These are phyloP conservation scores for Penicillium tannophilum DNA, from an alignment of 495 filamentous ascomycete genomes.

Conservation along the genomic window DNA sequence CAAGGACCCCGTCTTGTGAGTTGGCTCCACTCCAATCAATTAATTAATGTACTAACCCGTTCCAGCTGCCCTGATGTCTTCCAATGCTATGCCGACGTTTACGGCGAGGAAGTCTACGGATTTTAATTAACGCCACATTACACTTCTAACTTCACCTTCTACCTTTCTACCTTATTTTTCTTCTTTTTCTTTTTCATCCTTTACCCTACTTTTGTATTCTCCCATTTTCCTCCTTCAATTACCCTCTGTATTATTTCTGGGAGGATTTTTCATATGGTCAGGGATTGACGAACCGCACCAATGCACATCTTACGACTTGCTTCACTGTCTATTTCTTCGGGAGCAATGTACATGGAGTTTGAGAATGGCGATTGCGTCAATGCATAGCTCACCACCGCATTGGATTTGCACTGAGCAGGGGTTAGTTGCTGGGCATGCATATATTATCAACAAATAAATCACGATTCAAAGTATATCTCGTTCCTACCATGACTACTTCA, in stretches of 20 bases:
- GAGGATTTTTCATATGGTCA: slow-evolving; percentile 11
- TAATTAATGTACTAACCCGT: slow-evolving; percentile 17
- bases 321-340: slow-evolving; percentile 24
- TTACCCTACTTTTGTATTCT: slow-evolving; percentile 13
- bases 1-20: slow-evolving; percentile 52
- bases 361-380: slow-evolving; percentile 1
- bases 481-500: background rate
- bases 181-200: slow-evolving; percentile 9
- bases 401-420: background rate
- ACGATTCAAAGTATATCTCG: background rate
- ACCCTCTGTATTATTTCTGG: slow-evolving; percentile 11
- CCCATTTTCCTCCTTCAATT: slow-evolving; percentile 4
- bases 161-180: slow-evolving; percentile 13
- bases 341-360: slow-evolving; percentile 25
- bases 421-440: background rate
- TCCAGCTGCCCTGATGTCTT: slow-evolving; percentile 47
- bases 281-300: slow-evolving; percentile 11
- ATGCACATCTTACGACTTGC: slow-evolving; percentile 24
- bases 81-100: slow-evolving; percentile 52
- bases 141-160: background rate
- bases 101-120: slow-evolving; percentile 36
- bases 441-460: background rate
- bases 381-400: slow-evolving; percentile 7
- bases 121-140: slow-evolving; percentile 6
- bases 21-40: background rate